phyloP scores from a whole-genome alignment of 2,329 filamentous ascomycete genomes.

The Trichoderma sp. region DNA sequence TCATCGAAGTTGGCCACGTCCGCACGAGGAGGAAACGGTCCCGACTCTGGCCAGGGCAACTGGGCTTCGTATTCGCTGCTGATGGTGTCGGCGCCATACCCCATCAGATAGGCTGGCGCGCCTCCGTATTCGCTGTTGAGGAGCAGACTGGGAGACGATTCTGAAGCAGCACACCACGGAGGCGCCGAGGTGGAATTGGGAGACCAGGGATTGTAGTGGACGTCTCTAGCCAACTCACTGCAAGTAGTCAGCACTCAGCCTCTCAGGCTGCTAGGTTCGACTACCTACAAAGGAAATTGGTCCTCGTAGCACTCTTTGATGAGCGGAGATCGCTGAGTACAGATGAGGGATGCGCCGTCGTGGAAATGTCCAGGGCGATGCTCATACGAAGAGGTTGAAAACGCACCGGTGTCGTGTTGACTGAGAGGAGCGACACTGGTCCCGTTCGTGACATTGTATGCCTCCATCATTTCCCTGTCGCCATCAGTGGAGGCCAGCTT shows the following conservation, averaged over 20 bases:
- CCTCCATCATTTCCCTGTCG: not conserved
- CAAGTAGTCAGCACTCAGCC: not conserved
- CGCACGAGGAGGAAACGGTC: not conserved
- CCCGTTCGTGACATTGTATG: not conserved
- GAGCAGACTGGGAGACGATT: not conserved
- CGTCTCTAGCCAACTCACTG: not conserved
- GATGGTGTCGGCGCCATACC: not conserved
- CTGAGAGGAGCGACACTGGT: not conserved
- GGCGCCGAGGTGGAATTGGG: not conserved
- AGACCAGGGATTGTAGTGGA: not conserved
- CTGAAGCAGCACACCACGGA: not conserved
- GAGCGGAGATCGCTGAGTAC: not conserved
- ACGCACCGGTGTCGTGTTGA: not conserved
- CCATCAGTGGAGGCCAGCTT: not conserved
- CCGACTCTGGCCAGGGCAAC: not conserved
- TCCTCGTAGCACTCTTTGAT: not conserved
- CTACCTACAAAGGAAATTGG: not conserved
- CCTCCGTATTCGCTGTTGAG: not conserved
- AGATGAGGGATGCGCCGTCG: not conserved
- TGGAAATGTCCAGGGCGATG: not conserved
- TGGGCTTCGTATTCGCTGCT: slow-evolving; percentile 6
- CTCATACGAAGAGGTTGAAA: not conserved
- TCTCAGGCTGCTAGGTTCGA: not conserved
- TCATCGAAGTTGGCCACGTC: not conserved
- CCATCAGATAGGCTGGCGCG: not conserved